A percentile compares a stretch with the other conserved stretches of the same genome.
phyloP scores from a whole-genome alignment of 106 monocot species.

The Chionographis japonica region DNA sequence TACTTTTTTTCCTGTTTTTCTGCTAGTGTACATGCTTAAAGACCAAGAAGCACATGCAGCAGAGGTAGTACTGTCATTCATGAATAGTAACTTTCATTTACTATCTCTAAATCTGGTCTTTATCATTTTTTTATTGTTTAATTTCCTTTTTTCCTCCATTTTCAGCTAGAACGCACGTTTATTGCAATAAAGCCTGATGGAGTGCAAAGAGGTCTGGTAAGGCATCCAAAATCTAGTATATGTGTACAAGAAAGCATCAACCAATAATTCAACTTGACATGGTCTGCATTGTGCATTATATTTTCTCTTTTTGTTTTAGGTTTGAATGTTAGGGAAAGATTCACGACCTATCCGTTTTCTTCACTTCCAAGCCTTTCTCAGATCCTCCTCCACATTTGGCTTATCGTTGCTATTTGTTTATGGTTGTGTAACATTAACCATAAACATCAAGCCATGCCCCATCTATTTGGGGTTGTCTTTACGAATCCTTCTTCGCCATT shows the following conservation, averaged over 20 bases:
- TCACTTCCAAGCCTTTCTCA: too few relatives aligned
- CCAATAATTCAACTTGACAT: too few relatives aligned
- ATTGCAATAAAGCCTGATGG: slow-evolving; percentile 99
- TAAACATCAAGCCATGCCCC: too few relatives aligned
- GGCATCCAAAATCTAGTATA: slow-evolving; percentile 7
- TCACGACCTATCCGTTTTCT: too few relatives aligned
- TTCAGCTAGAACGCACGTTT: slow-evolving; percentile 86
- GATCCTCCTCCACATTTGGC: too few relatives aligned
- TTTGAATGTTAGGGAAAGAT: too few relatives aligned
- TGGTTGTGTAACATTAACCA: too few relatives aligned
- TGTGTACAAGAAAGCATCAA: not conserved
- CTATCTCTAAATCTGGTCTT: not conserved
- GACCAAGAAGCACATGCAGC: slow-evolving; percentile 85
- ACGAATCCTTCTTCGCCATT: too few relatives aligned
- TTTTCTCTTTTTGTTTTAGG: too few relatives aligned
- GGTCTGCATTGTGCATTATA: too few relatives aligned
- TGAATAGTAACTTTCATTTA: not conserved
- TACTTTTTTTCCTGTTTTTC: slow-evolving; percentile 11
- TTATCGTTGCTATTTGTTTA: too few relatives aligned
- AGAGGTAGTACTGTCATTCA: slow-evolving; percentile 46
- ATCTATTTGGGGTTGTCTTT: too few relatives aligned
- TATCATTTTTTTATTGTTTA: not conserved
- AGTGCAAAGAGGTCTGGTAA: slow-evolving; percentile 95
- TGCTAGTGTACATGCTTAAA: slow-evolving; percentile 72
- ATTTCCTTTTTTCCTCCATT: not conserved